Evolutionary conservation across 179 eudicot species (phyloP), one percentile per base, ranked within the genome.

Genomic region (Spinacia oleracea): DNA sequence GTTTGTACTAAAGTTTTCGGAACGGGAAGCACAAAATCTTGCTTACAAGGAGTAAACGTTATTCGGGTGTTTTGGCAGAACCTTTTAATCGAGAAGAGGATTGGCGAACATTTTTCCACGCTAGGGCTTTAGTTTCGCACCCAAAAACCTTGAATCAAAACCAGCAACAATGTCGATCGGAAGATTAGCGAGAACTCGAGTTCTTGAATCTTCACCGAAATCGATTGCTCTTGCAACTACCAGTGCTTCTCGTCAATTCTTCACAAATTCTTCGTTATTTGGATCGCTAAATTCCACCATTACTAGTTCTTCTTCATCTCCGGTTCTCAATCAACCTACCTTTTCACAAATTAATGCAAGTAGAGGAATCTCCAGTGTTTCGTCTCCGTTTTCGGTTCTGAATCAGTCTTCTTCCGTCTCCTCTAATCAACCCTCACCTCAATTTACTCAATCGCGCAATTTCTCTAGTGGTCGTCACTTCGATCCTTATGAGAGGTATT

Each of bases 401-500:
- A 74, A 82, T 45, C 81, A 78, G 35, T 73, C 77, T 42, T 38
- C 69, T 14, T 64, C 77, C 34, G 16, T 31, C 3, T 23, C 78
- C 55, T 59, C 64, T 59, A 59, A 25, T 23, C 12, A 23, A 3
- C 21, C 23, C 4, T 55, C 70, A 1, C 40, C 78, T 15, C 48
- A 1, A 1, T 25, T 80, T 73, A 1, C 53, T 72, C 21, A 8
- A 15, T 51, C 62, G 31, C 81, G 84, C 8, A 20, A 35, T 0
- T 82, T 73, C 72, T 73, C 84, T 6, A 23, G 63, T 23, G 50
- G 73, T 27, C 85, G 79, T 55, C 70, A 63, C 2, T 67, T 79
- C 35, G 87, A 85, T 73, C 81, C 83, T 60, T 78, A 83, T 48
- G 83, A 80, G 21, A 73, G 86, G 83, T 83, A 20, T 20, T 20